Base-by-base conservation (phyloP, 176 grass and related monocot genomes). In the Cenchrus purpureus region DNA sequence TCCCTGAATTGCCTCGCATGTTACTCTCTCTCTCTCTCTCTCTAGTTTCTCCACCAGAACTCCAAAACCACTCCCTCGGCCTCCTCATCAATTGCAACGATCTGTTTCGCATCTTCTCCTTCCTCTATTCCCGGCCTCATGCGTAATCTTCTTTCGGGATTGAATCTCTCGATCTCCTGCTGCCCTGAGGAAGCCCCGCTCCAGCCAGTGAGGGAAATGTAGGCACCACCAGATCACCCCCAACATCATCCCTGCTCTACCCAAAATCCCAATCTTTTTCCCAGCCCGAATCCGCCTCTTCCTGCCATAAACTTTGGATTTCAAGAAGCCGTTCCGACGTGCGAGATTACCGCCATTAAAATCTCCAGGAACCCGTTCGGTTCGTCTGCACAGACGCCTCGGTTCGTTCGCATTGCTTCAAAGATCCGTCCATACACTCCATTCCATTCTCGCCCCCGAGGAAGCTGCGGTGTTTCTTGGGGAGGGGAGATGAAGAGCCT, bases 401-500 rank as follows among this genome's bases (percentile, higher is more conserved):
- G 34, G 75, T 40, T 65, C 78, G 61, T 79, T 78, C 59, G 71
- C 74, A 84, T 72, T 81, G 57, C 70, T 84, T 71, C 59, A 13
- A 71, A 81, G 75, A 70, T 83, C 62, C 63, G 31, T 52, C 69
- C 37, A 15, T 70, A 13, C 46, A 37, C 54, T 44, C 32, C 45
- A 29, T 8, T 8, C 9, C 58, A 25, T 61, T 61, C 58, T 20
- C 58, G 8, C 76, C 25, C 25, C 37, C 50, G 53, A 14, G 9
- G 17, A 11, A 67, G 44, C 7, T 11, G 7, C 34, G 1, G 20
- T 58, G 20, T 58, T 4, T 1, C 55, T 57, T 20, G 55, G 16
- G 1, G 37, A 40, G 61, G 44, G 79, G 73, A 58, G 75, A 99
- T 99, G 97, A 99, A 91, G 87, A 87, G 57, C 59, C 82, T 99